A percentile compares a stretch with the other conserved stretches of the same genome.
Evolutionary conservation across 176 grass and related monocot genomes (phyloP).

Genomic region (Musa beccarii): DNA sequence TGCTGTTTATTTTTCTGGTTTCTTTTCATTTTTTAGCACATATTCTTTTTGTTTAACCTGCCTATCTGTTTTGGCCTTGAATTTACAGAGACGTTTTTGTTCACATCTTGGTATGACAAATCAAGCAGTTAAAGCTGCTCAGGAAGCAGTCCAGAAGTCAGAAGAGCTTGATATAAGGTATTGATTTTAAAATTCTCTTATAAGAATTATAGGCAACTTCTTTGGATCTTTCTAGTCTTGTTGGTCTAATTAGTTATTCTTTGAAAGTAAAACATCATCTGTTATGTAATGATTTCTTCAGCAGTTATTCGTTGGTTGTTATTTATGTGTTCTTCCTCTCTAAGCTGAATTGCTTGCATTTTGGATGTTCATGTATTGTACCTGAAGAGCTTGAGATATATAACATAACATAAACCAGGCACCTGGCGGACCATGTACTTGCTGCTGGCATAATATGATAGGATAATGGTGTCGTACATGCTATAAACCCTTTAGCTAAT

Average conservation of each 20-base stretch:
- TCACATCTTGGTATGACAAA: conserved; percentile 20
- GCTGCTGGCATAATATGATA: no score
- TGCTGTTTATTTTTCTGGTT: not conserved
- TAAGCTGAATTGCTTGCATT: no score
- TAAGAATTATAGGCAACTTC: not conserved
- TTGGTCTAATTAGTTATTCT: not conserved
- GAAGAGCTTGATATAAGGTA: conserved; percentile 20
- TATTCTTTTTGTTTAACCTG: not conserved
- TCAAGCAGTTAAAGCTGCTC: conserved; percentile 14
- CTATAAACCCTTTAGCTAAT: not conserved
- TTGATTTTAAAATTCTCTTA: not conserved
- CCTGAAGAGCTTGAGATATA: no score
- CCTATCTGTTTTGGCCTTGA: not conserved
- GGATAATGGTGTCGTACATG: no score
- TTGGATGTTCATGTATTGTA: no score
- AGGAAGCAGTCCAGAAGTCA: conserved; percentile 15
- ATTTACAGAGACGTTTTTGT: conserved; percentile 10
- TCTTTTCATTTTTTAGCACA: not conserved
- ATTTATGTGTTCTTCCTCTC: not conserved
- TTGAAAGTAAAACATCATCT: not conserved
- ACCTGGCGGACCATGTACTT: no score
- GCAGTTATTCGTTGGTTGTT: not conserved
- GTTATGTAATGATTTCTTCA: not conserved
- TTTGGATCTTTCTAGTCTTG: not conserved
- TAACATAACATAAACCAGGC: no score